phyloP scores from a whole-genome alignment of 805 yeast genomes.

The Yarrowia divulgata region DNA sequence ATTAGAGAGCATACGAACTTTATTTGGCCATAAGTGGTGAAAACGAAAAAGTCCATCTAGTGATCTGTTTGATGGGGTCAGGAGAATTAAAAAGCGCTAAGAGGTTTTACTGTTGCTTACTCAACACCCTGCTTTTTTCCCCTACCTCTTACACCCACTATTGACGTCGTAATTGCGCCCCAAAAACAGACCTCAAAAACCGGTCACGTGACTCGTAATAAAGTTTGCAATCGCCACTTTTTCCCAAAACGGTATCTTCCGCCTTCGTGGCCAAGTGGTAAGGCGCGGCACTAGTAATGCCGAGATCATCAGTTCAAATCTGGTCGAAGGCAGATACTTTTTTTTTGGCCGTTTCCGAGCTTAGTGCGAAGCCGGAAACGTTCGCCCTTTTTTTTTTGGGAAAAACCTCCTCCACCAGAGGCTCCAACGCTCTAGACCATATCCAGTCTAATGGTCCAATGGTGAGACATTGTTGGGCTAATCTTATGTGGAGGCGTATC shows the following conservation, averaged over 20 bases:
- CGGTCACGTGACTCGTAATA: slow-evolving; percentile 6
- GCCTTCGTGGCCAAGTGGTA: slow-evolving; percentile 41
- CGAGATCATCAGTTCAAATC: slow-evolving; percentile 40
- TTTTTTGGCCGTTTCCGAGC: neutral
- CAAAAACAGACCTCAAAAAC: neutral
- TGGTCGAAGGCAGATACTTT: slow-evolving; percentile 37
- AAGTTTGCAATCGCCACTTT: neutral
- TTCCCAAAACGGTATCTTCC: neutral
- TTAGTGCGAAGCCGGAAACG: too few relatives aligned
- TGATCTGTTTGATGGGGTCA: too few relatives aligned
- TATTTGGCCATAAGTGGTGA: neutral
- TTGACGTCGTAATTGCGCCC: too few relatives aligned
- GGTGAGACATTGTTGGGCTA: slow-evolving; percentile 19
- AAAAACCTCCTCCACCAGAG: too few relatives aligned
- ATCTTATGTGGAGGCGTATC: neutral
- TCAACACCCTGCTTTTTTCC: too few relatives aligned
- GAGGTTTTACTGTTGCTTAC: too few relatives aligned
- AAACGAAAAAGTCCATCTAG: neutral
- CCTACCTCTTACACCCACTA: too few relatives aligned
- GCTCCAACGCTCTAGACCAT: neutral
- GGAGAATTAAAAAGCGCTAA: too few relatives aligned
- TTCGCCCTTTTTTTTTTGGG: neutral
- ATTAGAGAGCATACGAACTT: neutral
- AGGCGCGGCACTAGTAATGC: slow-evolving; percentile 41
- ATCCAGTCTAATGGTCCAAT: neutral